Conservation (phyloP, 1,139 yeast genomes). For the Saccharomyces pastorianus region DNA sequence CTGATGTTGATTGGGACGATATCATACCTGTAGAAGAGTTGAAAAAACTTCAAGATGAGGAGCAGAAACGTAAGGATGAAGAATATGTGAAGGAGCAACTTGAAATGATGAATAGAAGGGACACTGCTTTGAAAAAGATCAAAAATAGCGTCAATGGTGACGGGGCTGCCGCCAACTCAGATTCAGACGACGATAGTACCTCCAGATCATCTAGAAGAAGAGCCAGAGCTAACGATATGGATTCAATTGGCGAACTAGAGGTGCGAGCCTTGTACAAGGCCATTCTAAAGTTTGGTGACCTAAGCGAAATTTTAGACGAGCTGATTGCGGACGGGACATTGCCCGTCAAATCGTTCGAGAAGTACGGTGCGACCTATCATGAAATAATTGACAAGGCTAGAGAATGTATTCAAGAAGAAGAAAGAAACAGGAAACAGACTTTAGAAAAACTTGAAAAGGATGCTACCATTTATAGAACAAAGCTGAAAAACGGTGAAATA, state of each 20-base stretch:
- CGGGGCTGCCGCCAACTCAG: constrained; percentile 32
- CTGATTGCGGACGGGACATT: constrained; percentile 85
- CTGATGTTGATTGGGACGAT: constrained; percentile 98
- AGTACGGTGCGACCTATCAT: constrained; percentile 64
- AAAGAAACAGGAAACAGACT: constrained; percentile 47
- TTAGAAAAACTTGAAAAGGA: constrained; percentile 54
- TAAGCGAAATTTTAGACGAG: constrained; percentile 72
- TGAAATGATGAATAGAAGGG: constrained; percentile 75
- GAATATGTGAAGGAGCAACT: constrained; percentile 82
- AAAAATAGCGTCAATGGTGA: constrained; percentile 34
- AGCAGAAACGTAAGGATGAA: constrained; percentile 78
- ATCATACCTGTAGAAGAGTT: constrained; percentile 95
- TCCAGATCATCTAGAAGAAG: constrained; percentile 29
- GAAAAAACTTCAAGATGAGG: constrained; percentile 81
- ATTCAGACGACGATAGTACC: constrained; percentile 38
- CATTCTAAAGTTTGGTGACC: constrained; percentile 73
- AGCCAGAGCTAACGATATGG: constrained; percentile 38
- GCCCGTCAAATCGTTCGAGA: constrained; percentile 74
- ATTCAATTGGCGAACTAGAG: constrained; percentile 74
- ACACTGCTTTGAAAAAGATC: constrained; percentile 61
- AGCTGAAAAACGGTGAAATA: constrained; percentile 37
- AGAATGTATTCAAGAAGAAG: constrained; percentile 59
- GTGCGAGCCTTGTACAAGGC: constrained; percentile 81
- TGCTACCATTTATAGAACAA: constrained; percentile 49
- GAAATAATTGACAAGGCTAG: constrained; percentile 61